These are phyloP conservation scores for Tranzscheliella williamsii DNA, from an alignment of 1,284 basidiomycete genomes.

Conservation along the genomic window DNA sequence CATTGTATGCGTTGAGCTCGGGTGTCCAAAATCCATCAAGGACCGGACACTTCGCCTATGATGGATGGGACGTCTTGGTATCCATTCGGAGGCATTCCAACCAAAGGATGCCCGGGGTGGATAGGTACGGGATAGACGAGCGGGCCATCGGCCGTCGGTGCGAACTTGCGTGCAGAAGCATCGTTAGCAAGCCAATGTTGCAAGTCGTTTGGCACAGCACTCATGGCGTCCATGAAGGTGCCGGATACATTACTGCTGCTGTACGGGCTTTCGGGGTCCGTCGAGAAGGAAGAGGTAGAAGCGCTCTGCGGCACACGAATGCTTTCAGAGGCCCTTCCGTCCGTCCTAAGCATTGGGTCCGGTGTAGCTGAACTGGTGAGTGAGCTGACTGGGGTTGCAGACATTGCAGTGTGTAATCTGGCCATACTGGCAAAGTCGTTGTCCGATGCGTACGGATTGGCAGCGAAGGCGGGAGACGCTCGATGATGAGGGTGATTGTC, in stretches of 20 bases:
- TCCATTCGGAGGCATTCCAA: neutral
- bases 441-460: too few relatives aligned
- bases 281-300: constrained; percentile 16
- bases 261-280: constrained; percentile 20
- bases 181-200: neutral
- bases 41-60: too few relatives aligned
- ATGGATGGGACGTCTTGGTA: neutral
- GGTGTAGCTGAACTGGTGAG: constrained; percentile 20
- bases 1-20: too few relatives aligned
- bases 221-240: neutral
- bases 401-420: too few relatives aligned
- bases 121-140: neutral
- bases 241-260: neutral
- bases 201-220: neutral
- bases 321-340: neutral
- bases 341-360: constrained; percentile 13
- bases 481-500: too few relatives aligned
- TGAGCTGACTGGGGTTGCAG: constrained; percentile 7
- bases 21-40: too few relatives aligned
- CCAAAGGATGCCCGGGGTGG: neutral
- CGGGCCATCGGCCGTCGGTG: too few relatives aligned
- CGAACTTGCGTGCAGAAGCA: neutral
- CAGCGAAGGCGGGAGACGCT: too few relatives aligned
- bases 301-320: too few relatives aligned
- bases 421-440: too few relatives aligned